phyloP scores from a whole-genome alignment of 768 basidiomycete species.

The Phylloporus rhodoxanthus region DNA sequence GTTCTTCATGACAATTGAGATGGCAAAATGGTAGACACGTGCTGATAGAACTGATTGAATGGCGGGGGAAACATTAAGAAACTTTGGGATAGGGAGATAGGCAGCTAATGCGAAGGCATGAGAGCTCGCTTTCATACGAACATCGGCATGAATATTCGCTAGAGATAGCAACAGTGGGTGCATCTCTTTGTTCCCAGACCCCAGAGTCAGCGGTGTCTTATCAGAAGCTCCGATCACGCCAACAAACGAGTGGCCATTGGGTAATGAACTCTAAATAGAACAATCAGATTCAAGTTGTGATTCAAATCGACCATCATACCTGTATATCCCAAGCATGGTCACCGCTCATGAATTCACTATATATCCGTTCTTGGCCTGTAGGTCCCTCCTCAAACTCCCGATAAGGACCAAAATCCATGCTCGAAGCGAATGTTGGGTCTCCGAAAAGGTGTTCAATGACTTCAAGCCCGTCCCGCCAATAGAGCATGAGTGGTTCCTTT shows the following conservation, averaged over 20 bases:
- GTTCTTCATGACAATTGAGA: conserved; percentile 27
- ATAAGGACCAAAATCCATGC: conserved; percentile 6
- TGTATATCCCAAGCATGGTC: conserved; percentile 24
- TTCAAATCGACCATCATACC: conserved; percentile 4
- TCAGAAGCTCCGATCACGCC: conserved; percentile 30
- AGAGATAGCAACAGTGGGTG: conserved; percentile 30
- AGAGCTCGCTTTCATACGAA: conserved; percentile 30
- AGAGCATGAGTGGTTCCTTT: conserved; percentile 1
- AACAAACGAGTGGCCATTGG: conserved; percentile 23
- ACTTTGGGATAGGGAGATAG: conserved; percentile 30
- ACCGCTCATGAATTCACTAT: conserved; percentile 20
- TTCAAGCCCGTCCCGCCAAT: conserved; percentile 22
- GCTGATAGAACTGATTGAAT: conserved; percentile 25
- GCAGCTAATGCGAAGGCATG: conserved; percentile 26
- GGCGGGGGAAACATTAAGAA: conserved; percentile 14
- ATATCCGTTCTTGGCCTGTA: not conserved
- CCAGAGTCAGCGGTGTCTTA: conserved; percentile 30
- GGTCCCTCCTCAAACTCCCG: conserved; percentile 1
- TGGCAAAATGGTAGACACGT: conserved; percentile 24
- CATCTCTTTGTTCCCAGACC: conserved; percentile 28
- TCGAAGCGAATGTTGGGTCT: conserved; percentile 16
- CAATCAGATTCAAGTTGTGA: not conserved
- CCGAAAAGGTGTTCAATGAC: conserved; percentile 22
- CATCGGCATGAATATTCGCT: conserved; percentile 29
- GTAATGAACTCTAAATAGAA: conserved; percentile 2